Evolutionary conservation across 2,329 filamentous ascomycete genomes (phyloP).

Genomic region (Paraphaeosphaeria minitans): DNA sequence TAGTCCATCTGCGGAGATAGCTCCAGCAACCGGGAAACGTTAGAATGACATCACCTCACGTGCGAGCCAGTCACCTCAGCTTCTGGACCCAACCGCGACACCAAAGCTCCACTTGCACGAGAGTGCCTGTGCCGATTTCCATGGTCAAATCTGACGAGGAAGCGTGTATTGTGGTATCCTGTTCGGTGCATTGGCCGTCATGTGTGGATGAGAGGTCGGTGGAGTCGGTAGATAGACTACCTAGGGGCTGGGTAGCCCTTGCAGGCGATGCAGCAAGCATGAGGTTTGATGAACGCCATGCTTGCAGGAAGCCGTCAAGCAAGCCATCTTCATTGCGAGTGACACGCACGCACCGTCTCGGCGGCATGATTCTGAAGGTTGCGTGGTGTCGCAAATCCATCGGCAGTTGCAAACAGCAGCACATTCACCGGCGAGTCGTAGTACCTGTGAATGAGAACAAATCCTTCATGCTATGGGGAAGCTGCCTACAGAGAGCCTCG

Average conservation of each 20-base stretch:
- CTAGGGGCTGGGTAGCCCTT: neutral
- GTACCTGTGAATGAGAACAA: neutral
- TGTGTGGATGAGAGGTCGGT: neutral
- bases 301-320: neutral
- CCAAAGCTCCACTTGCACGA: neutral
- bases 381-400: neutral
- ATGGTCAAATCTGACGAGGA: neutral
- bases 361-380: neutral
- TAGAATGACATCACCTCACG: conserved; percentile 11
- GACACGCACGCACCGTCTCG: neutral
- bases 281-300: neutral
- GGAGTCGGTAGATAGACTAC: neutral
- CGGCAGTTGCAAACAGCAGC: neutral
- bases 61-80: neutral
- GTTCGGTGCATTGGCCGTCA: neutral
- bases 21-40: conserved; percentile 9
- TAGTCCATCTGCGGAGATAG: conserved; percentile 8
- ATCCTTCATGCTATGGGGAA: neutral
- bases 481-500: neutral
- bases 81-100: neutral
- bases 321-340: neutral
- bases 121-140: neutral
- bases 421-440: neutral
- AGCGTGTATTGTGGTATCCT: neutral
- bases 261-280: neutral